phyloP scores from a whole-genome alignment of 208 protist genomes.

The Trypanosoma vivax region DNA sequence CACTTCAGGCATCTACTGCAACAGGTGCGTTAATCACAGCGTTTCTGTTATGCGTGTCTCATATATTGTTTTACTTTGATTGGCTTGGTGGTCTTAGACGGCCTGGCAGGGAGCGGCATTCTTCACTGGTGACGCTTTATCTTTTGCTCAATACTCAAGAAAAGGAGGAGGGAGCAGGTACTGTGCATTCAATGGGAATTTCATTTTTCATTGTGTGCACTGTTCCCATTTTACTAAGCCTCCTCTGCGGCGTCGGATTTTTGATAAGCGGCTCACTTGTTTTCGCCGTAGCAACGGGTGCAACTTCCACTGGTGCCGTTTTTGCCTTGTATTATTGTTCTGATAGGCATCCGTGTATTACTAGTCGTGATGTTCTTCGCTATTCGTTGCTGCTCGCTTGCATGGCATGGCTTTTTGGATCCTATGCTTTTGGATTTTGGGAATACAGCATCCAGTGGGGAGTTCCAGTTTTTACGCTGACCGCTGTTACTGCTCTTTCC shows the following conservation, averaged over 20 bases:
- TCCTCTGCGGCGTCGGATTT: slow-evolving; percentile 61
- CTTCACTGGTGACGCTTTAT: slow-evolving; percentile 2
- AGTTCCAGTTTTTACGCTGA: slow-evolving; percentile 31
- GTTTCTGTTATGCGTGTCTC: slow-evolving; percentile 30
- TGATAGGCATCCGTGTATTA: slow-evolving; percentile 28
- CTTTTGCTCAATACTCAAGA: slow-evolving; percentile 29
- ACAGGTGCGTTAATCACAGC: slow-evolving; percentile 52
- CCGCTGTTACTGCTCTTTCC: slow-evolving; percentile 27
- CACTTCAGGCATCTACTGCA: slow-evolving; percentile 48
- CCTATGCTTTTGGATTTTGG: slow-evolving; percentile 43
- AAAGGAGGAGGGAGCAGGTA: slow-evolving; percentile 14
- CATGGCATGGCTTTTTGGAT: slow-evolving; percentile 51
- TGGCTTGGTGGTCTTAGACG: slow-evolving; percentile 21
- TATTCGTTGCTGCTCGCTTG: slow-evolving; percentile 46
- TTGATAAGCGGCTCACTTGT: slow-evolving; percentile 52
- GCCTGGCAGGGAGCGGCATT: slow-evolving; percentile 12
- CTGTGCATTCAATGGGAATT: slow-evolving; percentile 22
- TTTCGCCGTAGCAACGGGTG: slow-evolving; percentile 27
- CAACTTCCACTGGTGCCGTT: slow-evolving; percentile 25
- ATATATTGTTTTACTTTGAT: slow-evolving; percentile 58
- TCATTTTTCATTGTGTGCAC: slow-evolving; percentile 53
- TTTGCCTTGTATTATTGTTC: slow-evolving; percentile 61
- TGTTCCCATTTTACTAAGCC: slow-evolving; percentile 39
- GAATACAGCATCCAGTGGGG: slow-evolving; percentile 29
- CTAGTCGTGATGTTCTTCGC: slow-evolving; percentile 37